phyloP scores from a whole-genome alignment of 2,329 filamentous ascomycete species.

The Ampelomyces quisqualis region DNA sequence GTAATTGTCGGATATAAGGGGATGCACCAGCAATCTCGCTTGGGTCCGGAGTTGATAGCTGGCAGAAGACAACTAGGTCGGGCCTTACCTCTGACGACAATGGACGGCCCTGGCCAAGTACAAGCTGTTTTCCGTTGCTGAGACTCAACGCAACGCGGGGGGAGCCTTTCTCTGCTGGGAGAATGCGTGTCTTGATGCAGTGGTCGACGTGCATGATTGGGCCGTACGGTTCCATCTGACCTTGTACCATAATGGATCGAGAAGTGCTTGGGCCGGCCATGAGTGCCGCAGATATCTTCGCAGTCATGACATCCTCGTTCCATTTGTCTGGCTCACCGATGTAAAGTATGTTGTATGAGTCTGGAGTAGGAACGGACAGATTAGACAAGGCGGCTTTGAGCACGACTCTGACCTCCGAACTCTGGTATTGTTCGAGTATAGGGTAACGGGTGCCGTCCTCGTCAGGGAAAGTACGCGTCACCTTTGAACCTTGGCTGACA shows the following conservation, averaged over 20 bases:
- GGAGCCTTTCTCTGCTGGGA: constrained; percentile 8
- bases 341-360: constrained; percentile 38
- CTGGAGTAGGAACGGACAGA: constrained; percentile 24
- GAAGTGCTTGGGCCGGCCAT: constrained; percentile 33
- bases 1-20: too few species aligned
- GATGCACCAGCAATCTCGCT: too few species aligned
- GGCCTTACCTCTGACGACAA: constrained; percentile 12
- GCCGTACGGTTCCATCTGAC: constrained; percentile 36
- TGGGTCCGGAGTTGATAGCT: constrained; percentile 21
- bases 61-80: constrained; percentile 39
- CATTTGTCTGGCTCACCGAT: constrained; percentile 34
- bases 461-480: constrained; percentile 28
- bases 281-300: constrained; percentile 36
- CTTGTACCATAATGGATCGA: constrained; percentile 39
- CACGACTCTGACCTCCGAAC: constrained; percentile 29
- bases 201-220: constrained; percentile 33
- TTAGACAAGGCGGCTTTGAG: constrained; percentile 32
- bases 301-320: constrained; percentile 33
- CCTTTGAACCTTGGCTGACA: constrained; percentile 18
- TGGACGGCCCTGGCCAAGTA: constrained; percentile 15
- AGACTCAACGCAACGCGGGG: constrained; percentile 17
- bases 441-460: constrained; percentile 22
- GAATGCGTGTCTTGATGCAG: constrained; percentile 22
- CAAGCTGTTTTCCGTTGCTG: constrained; percentile 29
- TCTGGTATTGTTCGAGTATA: constrained; percentile 30